Evolutionary conservation across 176 grass and related monocot genomes (phyloP).

Genomic region (Rhynchospora tenuis): DNA sequence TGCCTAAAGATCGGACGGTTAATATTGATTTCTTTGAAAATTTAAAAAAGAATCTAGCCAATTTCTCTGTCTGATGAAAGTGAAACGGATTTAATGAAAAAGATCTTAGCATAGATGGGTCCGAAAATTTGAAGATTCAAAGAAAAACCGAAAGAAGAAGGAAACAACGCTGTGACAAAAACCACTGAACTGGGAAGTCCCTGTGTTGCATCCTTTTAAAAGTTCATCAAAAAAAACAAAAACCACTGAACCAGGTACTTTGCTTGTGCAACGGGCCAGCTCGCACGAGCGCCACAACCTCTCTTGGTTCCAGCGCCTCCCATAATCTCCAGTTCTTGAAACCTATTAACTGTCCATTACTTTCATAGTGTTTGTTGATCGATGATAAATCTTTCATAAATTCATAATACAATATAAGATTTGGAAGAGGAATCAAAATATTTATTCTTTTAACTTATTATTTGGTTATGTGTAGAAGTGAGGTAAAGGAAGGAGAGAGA

Average conservation of each 20-base stretch:
- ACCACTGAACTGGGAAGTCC: too few species aligned
- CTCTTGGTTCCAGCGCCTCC: neutral
- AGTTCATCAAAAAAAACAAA: too few species aligned
- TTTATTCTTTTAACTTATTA: too few species aligned
- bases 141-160: neutral
- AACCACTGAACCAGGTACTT: neutral
- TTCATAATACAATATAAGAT: too few species aligned
- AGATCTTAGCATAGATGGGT: neutral
- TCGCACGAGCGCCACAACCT: neutral
- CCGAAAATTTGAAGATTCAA: neutral
- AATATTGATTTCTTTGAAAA: neutral
- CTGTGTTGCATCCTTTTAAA: too few species aligned
- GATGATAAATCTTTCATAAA: too few species aligned
- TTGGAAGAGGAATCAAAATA: too few species aligned
- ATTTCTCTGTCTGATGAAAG: neutral
- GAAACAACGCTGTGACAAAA: neutral
- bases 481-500: too few species aligned
- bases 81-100: neutral
- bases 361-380: neutral
- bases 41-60: neutral
- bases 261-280: slow-evolving; percentile 16
- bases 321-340: neutral
- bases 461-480: too few species aligned
- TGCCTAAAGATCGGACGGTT: neutral
- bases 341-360: neutral